Percentiles rank a stretch among this genome's conserved stretches.
phyloP scores from a whole-genome alignment of 202 grass and related monocot genomes.

The Cymbopogon flexuosus region DNA sequence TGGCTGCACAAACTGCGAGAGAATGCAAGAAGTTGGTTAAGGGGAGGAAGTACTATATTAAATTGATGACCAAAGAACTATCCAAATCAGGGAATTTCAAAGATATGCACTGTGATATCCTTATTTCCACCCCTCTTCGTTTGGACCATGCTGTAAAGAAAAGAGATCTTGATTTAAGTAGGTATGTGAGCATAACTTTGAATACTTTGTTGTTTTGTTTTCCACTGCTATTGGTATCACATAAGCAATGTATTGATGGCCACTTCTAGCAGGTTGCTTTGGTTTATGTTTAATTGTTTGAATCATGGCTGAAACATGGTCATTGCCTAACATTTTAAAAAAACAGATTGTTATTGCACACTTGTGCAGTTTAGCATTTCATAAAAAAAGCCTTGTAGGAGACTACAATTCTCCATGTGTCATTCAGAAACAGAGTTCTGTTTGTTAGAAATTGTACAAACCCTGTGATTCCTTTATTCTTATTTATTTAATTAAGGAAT shows the following conservation, averaged over 20 bases:
- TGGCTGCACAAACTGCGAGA: conserved; percentile 79
- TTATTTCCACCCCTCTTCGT: conserved; percentile 82
- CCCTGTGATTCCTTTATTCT: background rate
- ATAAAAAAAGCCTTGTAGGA: background rate
- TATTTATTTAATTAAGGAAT: background rate
- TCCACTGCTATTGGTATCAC: background rate
- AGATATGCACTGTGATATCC: conserved; percentile 79
- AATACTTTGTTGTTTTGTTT: background rate
- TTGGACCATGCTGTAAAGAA: conserved; percentile 68
- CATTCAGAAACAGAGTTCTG: background rate
- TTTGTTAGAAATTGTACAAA: background rate
- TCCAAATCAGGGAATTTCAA: conserved; percentile 83
- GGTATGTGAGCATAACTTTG: conserved; percentile 44
- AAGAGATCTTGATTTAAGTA: conserved; percentile 84
- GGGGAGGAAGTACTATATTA: conserved; percentile 81
- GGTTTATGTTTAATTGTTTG: background rate
- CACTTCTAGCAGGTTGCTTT: background rate
- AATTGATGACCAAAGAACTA: conserved; percentile 93
- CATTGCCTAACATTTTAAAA: background rate
- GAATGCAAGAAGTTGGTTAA: conserved; percentile 83
- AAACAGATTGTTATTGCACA: background rate
- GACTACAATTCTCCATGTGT: background rate
- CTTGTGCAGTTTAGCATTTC: background rate
- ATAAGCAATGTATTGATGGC: background rate
- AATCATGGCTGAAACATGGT: background rate